Base-by-base conservation (phyloP, 257 asterid genomes). In the Prunella vulgaris region DNA sequence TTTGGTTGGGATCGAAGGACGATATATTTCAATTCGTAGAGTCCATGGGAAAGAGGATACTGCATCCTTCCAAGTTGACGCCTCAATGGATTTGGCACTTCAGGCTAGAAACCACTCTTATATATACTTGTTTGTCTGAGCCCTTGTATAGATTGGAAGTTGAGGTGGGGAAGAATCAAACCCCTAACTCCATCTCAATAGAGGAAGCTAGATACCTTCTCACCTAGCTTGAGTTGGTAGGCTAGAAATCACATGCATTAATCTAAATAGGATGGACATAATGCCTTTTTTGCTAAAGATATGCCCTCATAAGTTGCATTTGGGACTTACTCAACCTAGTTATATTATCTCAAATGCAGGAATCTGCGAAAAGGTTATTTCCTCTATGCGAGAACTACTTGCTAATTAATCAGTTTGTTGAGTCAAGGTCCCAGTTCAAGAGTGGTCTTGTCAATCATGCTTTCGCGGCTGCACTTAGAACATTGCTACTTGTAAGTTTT, bases 391-490 rank as follows among this genome's bases (percentile, higher is more conserved):
- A 89, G 88, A 88, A 94, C 84, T 93, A 84, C 81, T 60, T 93
- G 65, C 68, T 82, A 52, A 80, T 90, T 52, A 83, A 80, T 73
- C 96, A 90, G 76, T 93, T 90, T 84, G 97, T 90, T 58, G 99
- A 93, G 84, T 80, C 90, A 67, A 82, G 95, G 81, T 90, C 99
- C 64, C 96, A 86, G 76, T 89, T 87, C 93, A 89, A 88, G 85
- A 83, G 82, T 38, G 97, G 99, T 68, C 83, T 93, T 64, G 97
- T 93, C 37, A 93, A 93, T 78, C 99, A 93, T 74, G 99, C 99
- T 30, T 90, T 93, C 74, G 96, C 99, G 18, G 94, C 99, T 75
- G 96, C 96, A 57, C 87, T 93, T 22, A 82, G 97, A 83, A 82
- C 96, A 57, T 85, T 93, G 65, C 94, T 93, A 60, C 90, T 93